These are phyloP conservation scores for Nakazawaea ambrosiae DNA, from an alignment of 805 yeast species.

Conservation along the genomic window DNA sequence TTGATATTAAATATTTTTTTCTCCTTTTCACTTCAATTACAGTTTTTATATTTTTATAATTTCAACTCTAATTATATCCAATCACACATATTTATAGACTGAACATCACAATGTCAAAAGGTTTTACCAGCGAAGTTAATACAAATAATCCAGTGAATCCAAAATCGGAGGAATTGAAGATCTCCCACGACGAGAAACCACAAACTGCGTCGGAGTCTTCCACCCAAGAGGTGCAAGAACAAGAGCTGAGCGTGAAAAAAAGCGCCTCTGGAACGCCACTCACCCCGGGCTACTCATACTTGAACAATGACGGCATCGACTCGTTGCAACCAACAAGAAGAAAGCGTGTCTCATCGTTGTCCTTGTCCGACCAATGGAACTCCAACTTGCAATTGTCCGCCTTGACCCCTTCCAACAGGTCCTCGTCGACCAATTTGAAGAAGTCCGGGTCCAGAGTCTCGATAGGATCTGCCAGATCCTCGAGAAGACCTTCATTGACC, in stretches of 20 bases:
- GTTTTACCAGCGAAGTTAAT: conserved; percentile 9
- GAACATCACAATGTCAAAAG: conserved; percentile 6
- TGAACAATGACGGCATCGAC: conserved; percentile 71
- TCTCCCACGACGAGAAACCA: conserved; percentile 3
- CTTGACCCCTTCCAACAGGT: conserved; percentile 18
- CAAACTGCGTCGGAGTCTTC: background rate
- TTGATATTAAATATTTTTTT: too few species aligned
- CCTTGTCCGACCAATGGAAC: conserved; percentile 65
- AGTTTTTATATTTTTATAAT: too few species aligned
- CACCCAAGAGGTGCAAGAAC: too few species aligned
- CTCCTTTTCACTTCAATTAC: too few species aligned
- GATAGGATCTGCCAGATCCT: conserved; percentile 27
- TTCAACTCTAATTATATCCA: too few species aligned
- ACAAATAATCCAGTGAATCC: conserved; percentile 11
- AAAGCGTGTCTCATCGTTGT: conserved; percentile 57
- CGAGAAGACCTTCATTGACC: conserved; percentile 38
- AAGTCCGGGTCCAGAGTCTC: conserved; percentile 20
- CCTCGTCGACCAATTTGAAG: conserved; percentile 11
- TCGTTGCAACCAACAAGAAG: conserved; percentile 56
- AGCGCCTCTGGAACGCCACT: too few species aligned
- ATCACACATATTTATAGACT: background rate
- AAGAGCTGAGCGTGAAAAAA: too few species aligned
- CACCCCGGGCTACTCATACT: conserved; percentile 32
- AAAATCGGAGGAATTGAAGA: conserved; percentile 3
- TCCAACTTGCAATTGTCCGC: conserved; percentile 21